A percentile compares a stretch with the other conserved stretches of the same genome.
Evolutionary conservation across 495 filamentous ascomycete genomes (phyloP).

Genomic region (Hypoxylon cercidicola): DNA sequence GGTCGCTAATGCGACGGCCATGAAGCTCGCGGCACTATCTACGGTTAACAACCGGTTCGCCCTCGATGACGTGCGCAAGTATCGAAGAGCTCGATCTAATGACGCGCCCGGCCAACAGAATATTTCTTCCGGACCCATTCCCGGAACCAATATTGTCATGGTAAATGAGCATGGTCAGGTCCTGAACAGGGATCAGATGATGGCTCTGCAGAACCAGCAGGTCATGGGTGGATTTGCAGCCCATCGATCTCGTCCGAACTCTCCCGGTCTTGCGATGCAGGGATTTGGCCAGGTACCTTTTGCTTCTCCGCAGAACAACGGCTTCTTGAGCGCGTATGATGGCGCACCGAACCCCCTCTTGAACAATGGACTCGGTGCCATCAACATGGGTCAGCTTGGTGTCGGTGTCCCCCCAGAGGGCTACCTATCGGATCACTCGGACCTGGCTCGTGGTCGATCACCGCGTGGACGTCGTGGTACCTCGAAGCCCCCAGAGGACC

Average conservation of each 20-base stretch:
- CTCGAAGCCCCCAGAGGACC: slow-evolving; percentile 97
- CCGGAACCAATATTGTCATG: slow-evolving; percentile 80
- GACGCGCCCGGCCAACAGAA: slow-evolving; percentile 74
- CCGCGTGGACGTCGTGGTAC: slow-evolving; percentile 92
- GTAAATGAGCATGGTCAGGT: slow-evolving; percentile 93
- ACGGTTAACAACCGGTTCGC: slow-evolving; percentile 99
- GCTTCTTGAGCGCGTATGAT: slow-evolving; percentile 91
- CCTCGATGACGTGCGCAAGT: slow-evolving; percentile 94
- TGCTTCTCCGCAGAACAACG: slow-evolving; percentile 93
- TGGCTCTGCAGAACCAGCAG: slow-evolving; percentile 86
- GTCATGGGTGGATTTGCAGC: slow-evolving; percentile 76
- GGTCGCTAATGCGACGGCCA: slow-evolving; percentile 98
- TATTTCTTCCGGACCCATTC: slow-evolving; percentile 63
- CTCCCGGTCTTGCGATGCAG: slow-evolving; percentile 89
- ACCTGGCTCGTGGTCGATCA: slow-evolving; percentile 87
- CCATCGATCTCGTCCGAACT: slow-evolving; percentile 89
- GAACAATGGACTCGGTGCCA: slow-evolving; percentile 74
- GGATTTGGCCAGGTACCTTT: slow-evolving; percentile 77
- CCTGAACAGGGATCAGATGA: slow-evolving; percentile 82
- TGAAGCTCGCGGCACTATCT: slow-evolving; percentile 96
- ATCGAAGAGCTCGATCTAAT: slow-evolving; percentile 88
- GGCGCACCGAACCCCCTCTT: slow-evolving; percentile 72
- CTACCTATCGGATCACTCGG: slow-evolving; percentile 94
- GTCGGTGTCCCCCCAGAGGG: slow-evolving; percentile 74
- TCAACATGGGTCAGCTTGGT: slow-evolving; percentile 81